Evolutionary conservation across 371 early-diverging fungal genomes (phyloP), one percentile per base, ranked within the genome.

Genomic region (Sporodiniella umbellata): DNA sequence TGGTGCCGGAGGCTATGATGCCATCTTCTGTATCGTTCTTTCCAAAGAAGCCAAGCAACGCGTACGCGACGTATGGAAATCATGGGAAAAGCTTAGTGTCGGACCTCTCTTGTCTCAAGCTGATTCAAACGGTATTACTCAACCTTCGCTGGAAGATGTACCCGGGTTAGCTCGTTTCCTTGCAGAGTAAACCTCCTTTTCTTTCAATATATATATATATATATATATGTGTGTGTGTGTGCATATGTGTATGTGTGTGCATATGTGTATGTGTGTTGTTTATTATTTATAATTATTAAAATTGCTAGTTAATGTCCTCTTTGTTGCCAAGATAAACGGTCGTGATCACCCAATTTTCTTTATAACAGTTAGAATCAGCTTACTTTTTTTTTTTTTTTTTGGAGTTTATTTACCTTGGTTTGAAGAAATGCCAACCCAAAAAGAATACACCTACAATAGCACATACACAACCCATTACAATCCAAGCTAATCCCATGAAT

Each of bases 1-100:
- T 6, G 97, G 97, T 45, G 98, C 98, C 38, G 98, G 98, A 31
- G 98, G 98, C 5, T 94, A 83, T 58, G 98, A 98, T 70, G 98
- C 98, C 21, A 93, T 98, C 45, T 95, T 89, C 60, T 92, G 93
- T 59, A 76, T 97, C 25, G 81, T 81, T 1, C 48, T 87, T 11
- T 78, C 81, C 4, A 72, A 78, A 0, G 56, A 60, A 10, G 69
- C 80, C 1, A 72, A 72, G 51, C 53, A 42, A 49, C 70, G 56
- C 7, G 78, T 86, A 4, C 80, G 74, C 28, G 38, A 58, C 6
- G 66, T 89, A 21, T 94, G 93, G 92, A 51, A 72, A 21, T 26
- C 48, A 21, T 93, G 92, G 89, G 70, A 56, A 8, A 89, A 85
- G 48, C 78, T 85, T 69, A 81, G 72, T 47, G 90, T 92, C 0